Evolutionary conservation across 345 rosid species (phyloP).

Genomic region (Abelmoschus esculentus): DNA sequence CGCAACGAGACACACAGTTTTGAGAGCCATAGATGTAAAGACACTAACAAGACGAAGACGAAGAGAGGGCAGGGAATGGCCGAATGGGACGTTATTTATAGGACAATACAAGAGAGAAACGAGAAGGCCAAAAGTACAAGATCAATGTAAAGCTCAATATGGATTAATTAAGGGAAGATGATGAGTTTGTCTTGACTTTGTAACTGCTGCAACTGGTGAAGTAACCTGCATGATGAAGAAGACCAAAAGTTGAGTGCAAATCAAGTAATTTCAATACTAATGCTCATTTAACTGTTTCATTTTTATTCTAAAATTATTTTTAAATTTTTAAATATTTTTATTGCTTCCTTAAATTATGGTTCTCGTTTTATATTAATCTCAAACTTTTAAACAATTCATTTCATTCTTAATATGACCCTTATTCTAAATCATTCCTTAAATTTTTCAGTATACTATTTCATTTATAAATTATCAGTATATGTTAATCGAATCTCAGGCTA

Average conservation of each 20-base stretch:
- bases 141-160: neutral
- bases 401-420: too few species aligned
- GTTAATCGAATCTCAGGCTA: too few species aligned
- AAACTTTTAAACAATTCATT: too few species aligned
- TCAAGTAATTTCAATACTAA: neutral
- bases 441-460: too few species aligned
- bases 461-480: too few species aligned
- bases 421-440: too few species aligned
- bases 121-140: neutral
- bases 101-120: neutral
- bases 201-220: neutral
- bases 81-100: neutral
- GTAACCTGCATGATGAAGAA: constrained; percentile 2
- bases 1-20: constrained; percentile 6
- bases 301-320: too few species aligned
- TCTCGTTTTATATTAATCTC: too few species aligned
- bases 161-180: constrained; percentile 7
- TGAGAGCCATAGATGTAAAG: constrained; percentile 12
- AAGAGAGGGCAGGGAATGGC: neutral
- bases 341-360: too few species aligned
- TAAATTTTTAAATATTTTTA: too few species aligned
- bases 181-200: neutral
- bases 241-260: neutral
- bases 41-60: neutral
- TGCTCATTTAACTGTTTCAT: too few species aligned